Conservation (phyloP, 345 rosid genomes). For the Acer yangbiense region DNA sequence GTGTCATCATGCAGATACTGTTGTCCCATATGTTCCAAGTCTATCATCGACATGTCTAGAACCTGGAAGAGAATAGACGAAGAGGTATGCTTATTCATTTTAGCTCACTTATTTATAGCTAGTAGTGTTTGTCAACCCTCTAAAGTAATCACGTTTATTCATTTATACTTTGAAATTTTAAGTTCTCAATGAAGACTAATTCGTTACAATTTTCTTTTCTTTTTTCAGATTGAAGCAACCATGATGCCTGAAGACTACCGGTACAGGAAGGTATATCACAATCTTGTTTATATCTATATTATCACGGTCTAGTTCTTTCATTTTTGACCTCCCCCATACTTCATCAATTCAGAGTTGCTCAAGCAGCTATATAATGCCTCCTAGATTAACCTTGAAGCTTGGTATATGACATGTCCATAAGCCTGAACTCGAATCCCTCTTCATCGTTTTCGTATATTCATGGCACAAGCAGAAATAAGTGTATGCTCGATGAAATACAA, state of each 20-base stretch:
- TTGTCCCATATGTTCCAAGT: constrained; percentile 94
- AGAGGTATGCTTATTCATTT: constrained; percentile 57
- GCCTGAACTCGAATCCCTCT: background rate
- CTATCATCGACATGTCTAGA: constrained; percentile 89
- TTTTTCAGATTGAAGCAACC: constrained; percentile 75
- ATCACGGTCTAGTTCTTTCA: background rate
- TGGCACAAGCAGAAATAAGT: background rate
- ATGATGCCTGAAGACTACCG: constrained; percentile 90
- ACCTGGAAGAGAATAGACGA: constrained; percentile 87
- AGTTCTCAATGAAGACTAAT: constrained; percentile 1
- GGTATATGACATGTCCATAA: background rate
- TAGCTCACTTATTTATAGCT: constrained; percentile 7
- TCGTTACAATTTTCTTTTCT: background rate
- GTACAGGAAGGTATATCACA: constrained; percentile 59
- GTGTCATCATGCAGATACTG: constrained; percentile 49
- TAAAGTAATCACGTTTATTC: background rate
- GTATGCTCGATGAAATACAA: background rate
- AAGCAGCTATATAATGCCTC: too few species aligned
- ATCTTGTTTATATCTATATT: constrained; percentile 9
- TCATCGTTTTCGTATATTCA: background rate
- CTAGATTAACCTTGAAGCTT: too few species aligned
- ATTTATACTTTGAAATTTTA: background rate
- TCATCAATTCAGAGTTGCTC: too few species aligned
- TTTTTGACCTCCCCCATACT: background rate
- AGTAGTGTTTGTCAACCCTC: background rate